Conservation (phyloP, 495 filamentous ascomycete genomes). For the Neurospora discreta region DNA sequence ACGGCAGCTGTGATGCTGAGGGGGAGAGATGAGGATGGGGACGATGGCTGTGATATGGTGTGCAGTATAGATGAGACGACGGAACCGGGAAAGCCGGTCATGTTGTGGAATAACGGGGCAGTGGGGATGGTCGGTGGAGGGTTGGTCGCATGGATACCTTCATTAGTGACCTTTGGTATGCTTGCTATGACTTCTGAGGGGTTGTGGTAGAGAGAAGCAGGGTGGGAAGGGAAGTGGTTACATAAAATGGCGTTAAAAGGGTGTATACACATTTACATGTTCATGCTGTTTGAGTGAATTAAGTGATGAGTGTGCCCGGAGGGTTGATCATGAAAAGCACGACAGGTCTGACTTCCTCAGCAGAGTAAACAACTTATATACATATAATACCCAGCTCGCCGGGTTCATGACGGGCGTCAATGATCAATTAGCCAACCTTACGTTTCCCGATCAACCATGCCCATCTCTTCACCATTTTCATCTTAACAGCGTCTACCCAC, state of each 20-base stretch:
- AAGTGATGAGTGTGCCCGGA: background rate
- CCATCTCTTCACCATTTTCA: background rate
- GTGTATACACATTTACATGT: background rate
- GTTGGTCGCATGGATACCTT: conserved; percentile 6
- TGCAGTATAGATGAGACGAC: conserved; percentile 40
- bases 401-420: background rate
- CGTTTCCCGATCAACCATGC: background rate
- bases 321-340: background rate
- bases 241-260: background rate
- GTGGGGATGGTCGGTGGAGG: conserved; percentile 1
- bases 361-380: background rate
- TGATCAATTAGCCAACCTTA: background rate
- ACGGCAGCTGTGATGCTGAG: background rate
- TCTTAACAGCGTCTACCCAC: background rate
- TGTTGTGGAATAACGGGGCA: conserved; percentile 31
- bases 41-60: conserved; percentile 25
- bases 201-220: background rate
- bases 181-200: background rate
- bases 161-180: background rate
- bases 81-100: conserved; percentile 29
- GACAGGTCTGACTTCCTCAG: background rate
- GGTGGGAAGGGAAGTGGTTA: background rate
- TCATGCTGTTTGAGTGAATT: background rate
- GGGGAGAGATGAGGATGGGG: conserved; percentile 14
- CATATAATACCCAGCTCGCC: background rate